Evolutionary conservation across 305 asterid genomes (phyloP).

Genomic region (Rubia balearica): DNA sequence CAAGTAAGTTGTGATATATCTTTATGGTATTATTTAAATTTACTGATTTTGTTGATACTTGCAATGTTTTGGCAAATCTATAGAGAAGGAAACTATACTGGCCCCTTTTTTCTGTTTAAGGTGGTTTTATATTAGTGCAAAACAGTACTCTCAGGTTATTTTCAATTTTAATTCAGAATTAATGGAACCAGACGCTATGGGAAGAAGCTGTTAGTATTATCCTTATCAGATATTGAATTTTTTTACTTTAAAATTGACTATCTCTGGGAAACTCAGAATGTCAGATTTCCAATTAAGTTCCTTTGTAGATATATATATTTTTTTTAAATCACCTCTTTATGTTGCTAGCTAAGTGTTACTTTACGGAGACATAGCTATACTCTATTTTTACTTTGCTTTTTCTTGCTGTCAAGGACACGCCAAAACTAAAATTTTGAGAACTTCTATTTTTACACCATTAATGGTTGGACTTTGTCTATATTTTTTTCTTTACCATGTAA

Average conservation of each 20-base stretch:
- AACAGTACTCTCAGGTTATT: neutral
- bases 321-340: neutral
- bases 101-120: neutral
- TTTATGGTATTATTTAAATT: slow-evolving; percentile 6
- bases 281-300: neutral
- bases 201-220: neutral
- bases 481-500: neutral
- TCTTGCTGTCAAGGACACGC: neutral
- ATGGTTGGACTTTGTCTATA: neutral
- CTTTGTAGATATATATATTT: neutral
- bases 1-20: slow-evolving; percentile 55
- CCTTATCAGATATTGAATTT: neutral
- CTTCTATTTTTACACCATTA: neutral
- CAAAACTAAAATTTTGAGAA: neutral
- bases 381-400: neutral
- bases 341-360: neutral
- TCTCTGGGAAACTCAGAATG: neutral
- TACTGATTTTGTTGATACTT: neutral
- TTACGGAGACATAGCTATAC: neutral
- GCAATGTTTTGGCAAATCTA: neutral
- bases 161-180: neutral
- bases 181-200: neutral
- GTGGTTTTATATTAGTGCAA: neutral
- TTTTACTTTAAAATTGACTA: neutral
- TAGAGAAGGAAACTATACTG: too few relatives aligned